Base-by-base conservation (phyloP, 306 rosid genomes). In the Lablab purpureus region DNA sequence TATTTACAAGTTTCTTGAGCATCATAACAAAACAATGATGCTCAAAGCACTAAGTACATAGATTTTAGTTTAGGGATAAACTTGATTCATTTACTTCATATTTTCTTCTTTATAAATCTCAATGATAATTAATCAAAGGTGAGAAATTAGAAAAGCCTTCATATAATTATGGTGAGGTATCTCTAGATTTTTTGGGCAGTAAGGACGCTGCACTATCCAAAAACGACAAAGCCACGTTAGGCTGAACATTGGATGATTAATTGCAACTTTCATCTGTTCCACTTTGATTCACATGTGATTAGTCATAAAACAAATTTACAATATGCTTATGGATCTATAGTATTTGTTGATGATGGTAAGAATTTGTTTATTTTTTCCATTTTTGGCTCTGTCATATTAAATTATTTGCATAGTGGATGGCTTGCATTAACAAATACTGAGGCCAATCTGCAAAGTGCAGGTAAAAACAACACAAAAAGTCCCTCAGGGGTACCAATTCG, bases 361-460 rank as follows among this genome's bases (percentile, higher is more conserved):
- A 76, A 17, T 63, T 46, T 51, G 6, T 78, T 30, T 22, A 14
- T 30, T 66, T 56, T 40, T 37, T 67, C 72, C 69, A 17, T 60
- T 71, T 34, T 67, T 59, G 66, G 45, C 55, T 73, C 54, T 77
- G 27, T 21, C 6, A 71, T 76, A 73, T 59, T 73, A 85, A 77
- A 68, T 28, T 81, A 77, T 56, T 83, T 59, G 32, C 50, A 67
- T 71, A 65, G 89, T 85, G 87, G 81, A 80, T 80, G 41, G 11
- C 19, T 59, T 27, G 19, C 37, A 59, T 59, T 59, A 27, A 6
- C 21, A n/a, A 13, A 59, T 27, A 23, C 34, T 56, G 11, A 56
- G 34, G 32, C 11, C 76, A 55, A 67, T 73, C 40, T 34, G 21
- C 52, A 8, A 13, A n/a, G n/a, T 56, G 73, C 7, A n/a, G n/a